Percentiles rank a stretch among this genome's conserved stretches.
Conservation (phyloP, 139 green algal genomes). For the Tetraselmis striata region DNA sequence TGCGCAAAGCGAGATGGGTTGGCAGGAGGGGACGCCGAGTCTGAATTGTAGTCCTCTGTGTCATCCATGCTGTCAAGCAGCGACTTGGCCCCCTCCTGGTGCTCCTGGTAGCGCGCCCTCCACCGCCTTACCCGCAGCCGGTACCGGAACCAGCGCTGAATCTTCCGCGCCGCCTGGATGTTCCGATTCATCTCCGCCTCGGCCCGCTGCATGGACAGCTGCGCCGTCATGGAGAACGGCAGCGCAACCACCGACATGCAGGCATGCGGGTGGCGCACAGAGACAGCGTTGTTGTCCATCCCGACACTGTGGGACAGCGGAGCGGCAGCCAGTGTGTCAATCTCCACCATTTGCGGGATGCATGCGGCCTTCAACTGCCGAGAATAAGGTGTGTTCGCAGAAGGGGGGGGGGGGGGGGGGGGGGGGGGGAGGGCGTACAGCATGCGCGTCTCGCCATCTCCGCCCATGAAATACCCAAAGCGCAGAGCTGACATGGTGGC, state of each 20-base stretch:
- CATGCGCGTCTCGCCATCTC: neutral
- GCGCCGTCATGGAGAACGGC: neutral
- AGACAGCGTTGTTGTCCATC: neutral
- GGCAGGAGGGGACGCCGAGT: neutral
- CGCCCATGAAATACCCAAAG: neutral
- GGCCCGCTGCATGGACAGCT: neutral
- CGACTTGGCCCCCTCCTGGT: neutral
- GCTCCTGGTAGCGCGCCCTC: neutral
- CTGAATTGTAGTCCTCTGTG: neutral
- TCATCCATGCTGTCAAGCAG: too few species aligned
- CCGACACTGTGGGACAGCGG: neutral
- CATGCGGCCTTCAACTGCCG: too few species aligned
- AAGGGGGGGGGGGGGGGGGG: too few species aligned
- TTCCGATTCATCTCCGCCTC: neutral
- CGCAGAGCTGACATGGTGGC: neutral
- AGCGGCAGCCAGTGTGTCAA: too few species aligned
- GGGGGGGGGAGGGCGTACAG: neutral
- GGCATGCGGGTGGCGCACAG: neutral
- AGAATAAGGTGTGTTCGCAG: too few species aligned
- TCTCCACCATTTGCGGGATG: too few species aligned
- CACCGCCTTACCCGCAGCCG: neutral
- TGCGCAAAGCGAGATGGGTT: neutral
- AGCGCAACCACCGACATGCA: neutral
- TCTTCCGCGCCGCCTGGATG: neutral
- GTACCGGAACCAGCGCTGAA: neutral